Conservation (phyloP, 495 filamentous ascomycete genomes). For the Lichina pygmaea region DNA sequence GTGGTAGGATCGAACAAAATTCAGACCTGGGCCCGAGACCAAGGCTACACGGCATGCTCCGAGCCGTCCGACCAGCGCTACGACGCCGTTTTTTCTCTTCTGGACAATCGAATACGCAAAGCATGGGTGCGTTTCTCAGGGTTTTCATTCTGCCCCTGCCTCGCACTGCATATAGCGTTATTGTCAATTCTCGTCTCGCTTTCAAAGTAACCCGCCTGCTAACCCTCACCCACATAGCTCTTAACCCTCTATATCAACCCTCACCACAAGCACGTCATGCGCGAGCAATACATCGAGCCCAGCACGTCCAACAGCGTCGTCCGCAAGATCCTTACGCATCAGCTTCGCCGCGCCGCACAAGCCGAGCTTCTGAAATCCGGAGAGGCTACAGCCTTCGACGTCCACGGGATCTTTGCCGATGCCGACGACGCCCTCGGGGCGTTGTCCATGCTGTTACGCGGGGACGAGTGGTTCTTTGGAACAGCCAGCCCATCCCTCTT, state of each 20-base stretch:
- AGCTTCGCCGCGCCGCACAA: conserved; percentile 43
- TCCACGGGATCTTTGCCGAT: conserved; percentile 33
- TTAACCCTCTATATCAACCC: conserved; percentile 52
- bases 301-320: conserved; percentile 34
- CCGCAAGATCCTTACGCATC: conserved; percentile 27
- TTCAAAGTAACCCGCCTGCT: background rate
- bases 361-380: conserved; percentile 34
- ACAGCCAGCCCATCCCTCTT: conserved; percentile 38
- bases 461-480: conserved; percentile 40
- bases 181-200: background rate
- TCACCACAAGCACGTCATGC: conserved; percentile 36
- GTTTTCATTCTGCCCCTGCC: no score
- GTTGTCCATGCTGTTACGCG: conserved; percentile 38
- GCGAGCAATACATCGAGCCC: conserved; percentile 39
- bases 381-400: conserved; percentile 29
- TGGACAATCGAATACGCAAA: conserved; percentile 59
- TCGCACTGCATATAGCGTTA: background rate
- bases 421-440: conserved; percentile 49
- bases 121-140: conserved; percentile 38
- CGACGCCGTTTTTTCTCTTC: conserved; percentile 54
- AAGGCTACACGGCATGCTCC: conserved; percentile 17
- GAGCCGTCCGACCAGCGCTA: conserved; percentile 30
- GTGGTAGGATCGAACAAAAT: conserved; percentile 41
- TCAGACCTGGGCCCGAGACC: conserved; percentile 35
- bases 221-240: conserved; percentile 20